Conservation (phyloP, 73 alveolate species). For the Paramecium sonneborni region DNA sequence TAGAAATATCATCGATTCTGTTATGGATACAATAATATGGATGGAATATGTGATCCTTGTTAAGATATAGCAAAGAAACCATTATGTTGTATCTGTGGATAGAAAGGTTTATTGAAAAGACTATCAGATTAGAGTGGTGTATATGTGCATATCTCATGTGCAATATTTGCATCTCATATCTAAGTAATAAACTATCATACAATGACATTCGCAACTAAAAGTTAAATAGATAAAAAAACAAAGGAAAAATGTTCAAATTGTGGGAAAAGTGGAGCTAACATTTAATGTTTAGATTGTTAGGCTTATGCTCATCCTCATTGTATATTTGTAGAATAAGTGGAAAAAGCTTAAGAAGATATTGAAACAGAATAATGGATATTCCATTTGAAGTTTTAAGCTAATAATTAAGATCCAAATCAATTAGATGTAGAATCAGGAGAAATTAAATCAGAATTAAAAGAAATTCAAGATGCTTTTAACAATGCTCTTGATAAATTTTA, state of each 20-base stretch:
- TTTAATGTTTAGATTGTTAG: conserved; percentile 21
- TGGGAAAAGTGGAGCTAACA: conserved; percentile 15
- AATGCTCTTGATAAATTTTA: background rate
- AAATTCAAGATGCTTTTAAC: background rate
- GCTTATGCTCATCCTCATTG: conserved; percentile 48
- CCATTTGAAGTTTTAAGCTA: background rate
- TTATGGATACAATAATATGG: conserved; percentile 34
- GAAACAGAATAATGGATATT: conserved; percentile 53
- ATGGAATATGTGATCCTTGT: conserved; percentile 39
- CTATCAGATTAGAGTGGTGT: conserved; percentile 10
- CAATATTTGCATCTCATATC: background rate
- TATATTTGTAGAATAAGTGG: background rate
- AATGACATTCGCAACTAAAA: conserved; percentile 36
- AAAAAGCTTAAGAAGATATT: conserved; percentile 13
- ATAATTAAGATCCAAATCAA: conserved; percentile 47
- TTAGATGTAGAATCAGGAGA: background rate
- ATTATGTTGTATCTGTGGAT: conserved; percentile 41
- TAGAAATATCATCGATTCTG: conserved; percentile 12
- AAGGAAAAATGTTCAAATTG: conserved; percentile 42
- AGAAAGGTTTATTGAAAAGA: conserved; percentile 32
- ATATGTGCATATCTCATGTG: conserved; percentile 54
- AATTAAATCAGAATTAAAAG: background rate
- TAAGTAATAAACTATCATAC: conserved; percentile 26
- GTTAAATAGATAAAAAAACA: conserved; percentile 18
- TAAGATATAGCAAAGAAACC: conserved; percentile 10